Evolutionary conservation across 1,284 basidiomycete species (phyloP).

Genomic region (Hemileccinum hortonii): DNA sequence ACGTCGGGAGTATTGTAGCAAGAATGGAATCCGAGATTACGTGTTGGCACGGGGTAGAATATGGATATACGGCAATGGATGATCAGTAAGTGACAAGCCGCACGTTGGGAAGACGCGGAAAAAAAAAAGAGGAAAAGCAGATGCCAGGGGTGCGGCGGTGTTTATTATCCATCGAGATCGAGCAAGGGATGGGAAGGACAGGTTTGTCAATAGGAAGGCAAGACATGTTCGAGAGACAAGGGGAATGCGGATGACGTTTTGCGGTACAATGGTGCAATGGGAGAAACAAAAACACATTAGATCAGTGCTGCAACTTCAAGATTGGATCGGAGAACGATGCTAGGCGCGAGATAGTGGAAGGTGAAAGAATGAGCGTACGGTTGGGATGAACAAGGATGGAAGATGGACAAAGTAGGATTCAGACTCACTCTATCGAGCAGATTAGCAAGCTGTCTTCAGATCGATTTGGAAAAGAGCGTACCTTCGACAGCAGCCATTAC

Average conservation of each 20-base stretch:
- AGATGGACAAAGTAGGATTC: conserved; percentile 31
- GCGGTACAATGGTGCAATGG: conserved; percentile 10
- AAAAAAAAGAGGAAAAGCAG: conserved; percentile 5
- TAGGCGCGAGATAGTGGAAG: conserved; percentile 30
- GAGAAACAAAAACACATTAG: conserved; percentile 33
- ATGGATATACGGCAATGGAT: conserved; percentile 16
- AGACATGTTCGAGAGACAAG: conserved; percentile 13
- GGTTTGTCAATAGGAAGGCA: conserved; percentile 19
- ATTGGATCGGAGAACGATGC: conserved; percentile 60
- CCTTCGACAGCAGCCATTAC: conserved; percentile 95
- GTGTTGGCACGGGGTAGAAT: conserved; percentile 24
- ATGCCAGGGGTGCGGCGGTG: conserved; percentile 11
- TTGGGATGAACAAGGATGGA: conserved; percentile 23
- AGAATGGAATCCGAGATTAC: conserved; percentile 24
- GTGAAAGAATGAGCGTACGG: conserved; percentile 36
- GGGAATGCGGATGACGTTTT: conserved; percentile 15
- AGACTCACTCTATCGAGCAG: conserved; percentile 66
- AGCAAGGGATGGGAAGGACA: conserved; percentile 22
- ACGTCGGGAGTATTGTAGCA: conserved; percentile 14
- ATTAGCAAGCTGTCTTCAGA: conserved; percentile 15
- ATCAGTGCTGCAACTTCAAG: conserved; percentile 59
- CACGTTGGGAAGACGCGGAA: conserved; percentile 14
- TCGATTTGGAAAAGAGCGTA: conserved; percentile 37
- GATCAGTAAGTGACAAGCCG: conserved; percentile 22
- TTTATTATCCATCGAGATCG: conserved; percentile 18